phyloP scores from a whole-genome alignment of 2,329 filamentous ascomycete species.

The Aureobasidium subglaciale region DNA sequence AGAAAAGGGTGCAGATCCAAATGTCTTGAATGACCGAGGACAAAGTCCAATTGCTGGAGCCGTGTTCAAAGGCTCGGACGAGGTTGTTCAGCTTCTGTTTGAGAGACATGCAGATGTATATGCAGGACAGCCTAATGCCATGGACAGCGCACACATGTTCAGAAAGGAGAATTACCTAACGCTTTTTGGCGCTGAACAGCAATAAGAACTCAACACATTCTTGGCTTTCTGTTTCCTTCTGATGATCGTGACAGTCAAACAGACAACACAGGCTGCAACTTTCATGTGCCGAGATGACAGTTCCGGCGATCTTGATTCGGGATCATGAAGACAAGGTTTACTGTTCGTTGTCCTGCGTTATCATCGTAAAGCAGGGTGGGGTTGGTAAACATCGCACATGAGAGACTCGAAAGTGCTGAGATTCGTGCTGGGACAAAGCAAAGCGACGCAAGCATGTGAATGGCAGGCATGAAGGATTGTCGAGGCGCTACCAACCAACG shows the following conservation, averaged over 20 bases:
- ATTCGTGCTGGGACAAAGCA: neutral
- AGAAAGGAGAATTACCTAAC: conserved; percentile 31
- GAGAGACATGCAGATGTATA: conserved; percentile 36
- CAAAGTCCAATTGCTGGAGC: conserved; percentile 66
- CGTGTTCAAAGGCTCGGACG: conserved; percentile 63
- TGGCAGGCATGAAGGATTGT: neutral
- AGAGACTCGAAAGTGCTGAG: too few species aligned
- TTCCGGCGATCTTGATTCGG: too few species aligned
- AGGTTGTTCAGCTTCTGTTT: conserved; percentile 51
- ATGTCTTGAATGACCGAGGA: conserved; percentile 59
- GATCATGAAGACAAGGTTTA: too few species aligned
- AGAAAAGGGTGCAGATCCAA: conserved; percentile 57
- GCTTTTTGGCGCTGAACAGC: conserved; percentile 28
- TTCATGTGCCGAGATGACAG: neutral
- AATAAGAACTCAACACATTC: neutral
- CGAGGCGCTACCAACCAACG: neutral
- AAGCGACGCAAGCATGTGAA: neutral
- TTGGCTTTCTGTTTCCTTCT: neutral
- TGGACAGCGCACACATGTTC: conserved; percentile 43
- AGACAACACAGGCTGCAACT: neutral
- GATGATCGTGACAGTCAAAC: neutral
- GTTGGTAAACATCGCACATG: too few species aligned
- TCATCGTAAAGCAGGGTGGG: too few species aligned
- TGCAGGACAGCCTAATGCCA: conserved; percentile 39
- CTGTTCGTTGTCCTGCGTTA: too few species aligned